Conservation (phyloP, 345 rosid species). For the Laguncularia racemosa region DNA sequence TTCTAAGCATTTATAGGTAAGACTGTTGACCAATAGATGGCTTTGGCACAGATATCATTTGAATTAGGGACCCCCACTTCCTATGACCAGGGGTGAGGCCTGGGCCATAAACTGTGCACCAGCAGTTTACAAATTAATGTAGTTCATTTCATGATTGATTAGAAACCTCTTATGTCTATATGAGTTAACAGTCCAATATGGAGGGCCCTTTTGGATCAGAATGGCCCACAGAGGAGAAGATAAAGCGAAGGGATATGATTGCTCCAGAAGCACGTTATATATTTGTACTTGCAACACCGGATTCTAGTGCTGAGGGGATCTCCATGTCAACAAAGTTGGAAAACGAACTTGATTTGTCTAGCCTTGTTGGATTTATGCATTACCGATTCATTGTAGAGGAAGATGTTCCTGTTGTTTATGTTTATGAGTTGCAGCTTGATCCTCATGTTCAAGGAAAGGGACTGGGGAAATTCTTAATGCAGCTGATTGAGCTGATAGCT, state of each 20-base stretch:
- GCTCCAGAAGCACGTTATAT: constrained; percentile 64
- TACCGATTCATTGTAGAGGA: constrained; percentile 80
- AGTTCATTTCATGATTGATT: no score
- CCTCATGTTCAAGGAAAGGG: constrained; percentile 65
- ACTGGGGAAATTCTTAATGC: constrained; percentile 79
- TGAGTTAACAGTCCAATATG: constrained; percentile 56
- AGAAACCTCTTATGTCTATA: background rate
- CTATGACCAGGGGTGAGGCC: no score
- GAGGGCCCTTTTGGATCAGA: constrained; percentile 58
- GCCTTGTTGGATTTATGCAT: constrained; percentile 62
- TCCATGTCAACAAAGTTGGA: constrained; percentile 6
- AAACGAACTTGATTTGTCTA: constrained; percentile 13
- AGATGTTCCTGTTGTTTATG: constrained; percentile 73
- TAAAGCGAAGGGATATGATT: constrained; percentile 75
- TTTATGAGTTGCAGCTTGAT: constrained; percentile 83
- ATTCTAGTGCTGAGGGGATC: constrained; percentile 16
- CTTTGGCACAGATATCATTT: no score
- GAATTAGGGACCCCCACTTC: no score
- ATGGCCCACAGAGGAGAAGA: constrained; percentile 74
- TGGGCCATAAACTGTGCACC: no score
- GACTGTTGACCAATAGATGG: no score
- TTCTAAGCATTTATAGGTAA: no score
- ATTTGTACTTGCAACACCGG: constrained; percentile 32
- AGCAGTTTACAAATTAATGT: no score
- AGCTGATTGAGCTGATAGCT: constrained; percentile 76